Evolutionary conservation across 805 yeast genomes (phyloP).

Genomic region (Metschnikowia kunwiensis): DNA sequence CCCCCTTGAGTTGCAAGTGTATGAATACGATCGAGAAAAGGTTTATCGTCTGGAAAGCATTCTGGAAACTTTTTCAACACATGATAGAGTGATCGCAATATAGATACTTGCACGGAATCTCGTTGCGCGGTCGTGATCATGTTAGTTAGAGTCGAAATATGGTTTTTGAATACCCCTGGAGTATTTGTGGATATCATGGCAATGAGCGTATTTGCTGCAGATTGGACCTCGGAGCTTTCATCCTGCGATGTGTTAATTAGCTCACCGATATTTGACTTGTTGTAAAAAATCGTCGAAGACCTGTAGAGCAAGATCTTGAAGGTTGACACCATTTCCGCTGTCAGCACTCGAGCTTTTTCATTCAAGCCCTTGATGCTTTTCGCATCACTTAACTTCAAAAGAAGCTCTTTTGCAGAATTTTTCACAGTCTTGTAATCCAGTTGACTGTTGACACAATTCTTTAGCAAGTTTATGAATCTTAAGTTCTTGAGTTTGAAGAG

Average conservation of each 20-base stretch:
- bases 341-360: constrained; percentile 31
- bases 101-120: constrained; percentile 7
- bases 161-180: constrained; percentile 65
- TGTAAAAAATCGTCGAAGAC: constrained; percentile 57
- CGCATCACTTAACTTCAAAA: constrained; percentile 51
- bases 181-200: constrained; percentile 55
- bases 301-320: constrained; percentile 61
- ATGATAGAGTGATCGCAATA: constrained; percentile 57
- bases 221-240: constrained; percentile 23
- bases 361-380: constrained; percentile 42
- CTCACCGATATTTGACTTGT: constrained; percentile 58
- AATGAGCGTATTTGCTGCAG: constrained; percentile 50
- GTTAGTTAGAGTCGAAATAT: constrained; percentile 48
- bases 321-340: constrained; percentile 49
- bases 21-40: constrained; percentile 45
- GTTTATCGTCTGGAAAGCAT: constrained; percentile 42
- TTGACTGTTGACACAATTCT: constrained; percentile 51
- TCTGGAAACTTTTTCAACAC: constrained; percentile 52
- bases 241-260: constrained; percentile 48
- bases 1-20: constrained; percentile 50
- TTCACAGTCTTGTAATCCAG: constrained; percentile 58
- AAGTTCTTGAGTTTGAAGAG: constrained; percentile 56
- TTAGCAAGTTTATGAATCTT: constrained; percentile 55
- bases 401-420: constrained; percentile 62
- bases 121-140: constrained; percentile 27